phyloP scores from a whole-genome alignment of 495 filamentous ascomycete genomes.

The Neurospora sp. region DNA sequence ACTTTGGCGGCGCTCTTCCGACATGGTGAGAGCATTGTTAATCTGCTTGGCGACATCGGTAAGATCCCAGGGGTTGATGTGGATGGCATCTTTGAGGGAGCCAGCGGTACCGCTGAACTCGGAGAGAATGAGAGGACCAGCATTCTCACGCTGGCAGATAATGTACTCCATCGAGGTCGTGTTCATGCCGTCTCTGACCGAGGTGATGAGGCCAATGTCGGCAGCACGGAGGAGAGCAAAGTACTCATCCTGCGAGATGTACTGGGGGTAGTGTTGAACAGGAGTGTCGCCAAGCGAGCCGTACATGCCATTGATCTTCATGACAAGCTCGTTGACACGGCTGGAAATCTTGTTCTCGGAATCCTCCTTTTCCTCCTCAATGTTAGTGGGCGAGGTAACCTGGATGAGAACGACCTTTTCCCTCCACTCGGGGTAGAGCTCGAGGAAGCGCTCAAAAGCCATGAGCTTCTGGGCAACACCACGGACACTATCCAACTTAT shows the following conservation, averaged over 20 bases:
- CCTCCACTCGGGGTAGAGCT: slow-evolving; percentile 76
- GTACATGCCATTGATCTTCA: slow-evolving; percentile 80
- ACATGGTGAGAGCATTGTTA: slow-evolving; percentile 66
- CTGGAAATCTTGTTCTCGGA: slow-evolving; percentile 62
- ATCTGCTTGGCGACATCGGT: slow-evolving; percentile 71
- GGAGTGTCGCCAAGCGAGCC: slow-evolving; percentile 78
- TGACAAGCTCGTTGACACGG: slow-evolving; percentile 77
- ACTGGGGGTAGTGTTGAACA: slow-evolving; percentile 87
- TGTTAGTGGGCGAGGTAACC: slow-evolving; percentile 76
- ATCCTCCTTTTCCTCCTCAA: slow-evolving; percentile 64
- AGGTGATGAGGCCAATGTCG: slow-evolving; percentile 84
- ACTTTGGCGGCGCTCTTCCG: slow-evolving; percentile 44
- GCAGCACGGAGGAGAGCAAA: slow-evolving; percentile 79
- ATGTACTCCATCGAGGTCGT: slow-evolving; percentile 91
- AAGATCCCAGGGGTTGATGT: slow-evolving; percentile 91
- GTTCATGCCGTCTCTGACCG: slow-evolving; percentile 92
- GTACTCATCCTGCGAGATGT: slow-evolving; percentile 77
- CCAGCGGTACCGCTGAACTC: slow-evolving; percentile 93
- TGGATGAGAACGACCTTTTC: slow-evolving; percentile 91
- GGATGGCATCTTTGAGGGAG: slow-evolving; percentile 70
- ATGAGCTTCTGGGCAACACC: slow-evolving; percentile 89
- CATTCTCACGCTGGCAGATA: slow-evolving; percentile 73
- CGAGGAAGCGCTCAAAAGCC: slow-evolving; percentile 83
- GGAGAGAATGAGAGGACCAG: slow-evolving; percentile 81
- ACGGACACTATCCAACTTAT: slow-evolving; percentile 78